phyloP scores from a whole-genome alignment of 129 eudicot genomes.

The Flaveria linearis region DNA sequence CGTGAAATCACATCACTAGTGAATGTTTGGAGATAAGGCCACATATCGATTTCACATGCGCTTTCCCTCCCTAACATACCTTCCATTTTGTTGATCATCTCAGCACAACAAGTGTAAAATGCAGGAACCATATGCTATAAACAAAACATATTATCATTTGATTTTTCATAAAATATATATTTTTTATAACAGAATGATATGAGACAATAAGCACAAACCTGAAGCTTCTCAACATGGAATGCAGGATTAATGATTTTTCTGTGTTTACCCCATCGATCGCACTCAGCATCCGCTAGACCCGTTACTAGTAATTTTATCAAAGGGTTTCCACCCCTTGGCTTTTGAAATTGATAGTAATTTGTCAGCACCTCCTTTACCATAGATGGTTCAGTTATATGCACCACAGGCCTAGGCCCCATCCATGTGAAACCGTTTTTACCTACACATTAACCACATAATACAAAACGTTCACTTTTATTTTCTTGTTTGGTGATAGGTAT shows the following conservation, averaged over 20 bases:
- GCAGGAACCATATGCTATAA: slow-evolving; percentile 32
- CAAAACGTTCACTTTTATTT: too few relatives aligned
- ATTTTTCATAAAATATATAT: background rate
- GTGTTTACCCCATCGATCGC: slow-evolving; percentile 33
- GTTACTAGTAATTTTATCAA: slow-evolving; percentile 20
- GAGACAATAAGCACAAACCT: slow-evolving; percentile 22
- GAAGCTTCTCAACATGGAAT: slow-evolving; percentile 36
- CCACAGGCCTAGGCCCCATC: slow-evolving; percentile 30
- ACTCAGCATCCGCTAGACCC: slow-evolving; percentile 10
- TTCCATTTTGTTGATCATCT: slow-evolving; percentile 27
- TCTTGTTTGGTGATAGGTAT: too few relatives aligned
- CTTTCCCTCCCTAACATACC: background rate
- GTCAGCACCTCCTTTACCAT: slow-evolving; percentile 23
- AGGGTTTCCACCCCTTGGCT: slow-evolving; percentile 24
- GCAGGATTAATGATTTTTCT: slow-evolving; percentile 40
- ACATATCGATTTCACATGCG: slow-evolving; percentile 27
- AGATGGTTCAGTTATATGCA: slow-evolving; percentile 30
- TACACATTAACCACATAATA: background rate
- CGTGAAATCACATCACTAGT: slow-evolving; percentile 23
- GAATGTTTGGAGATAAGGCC: slow-evolving; percentile 28
- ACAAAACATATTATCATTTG: background rate
- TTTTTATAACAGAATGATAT: too few relatives aligned
- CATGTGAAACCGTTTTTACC: slow-evolving; percentile 35
- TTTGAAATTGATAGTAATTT: slow-evolving; percentile 26
- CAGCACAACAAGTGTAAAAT: slow-evolving; percentile 18